These are phyloP conservation scores for Cichorium intybus DNA, from an alignment of 140 eudicot species.

Conservation along the genomic window DNA sequence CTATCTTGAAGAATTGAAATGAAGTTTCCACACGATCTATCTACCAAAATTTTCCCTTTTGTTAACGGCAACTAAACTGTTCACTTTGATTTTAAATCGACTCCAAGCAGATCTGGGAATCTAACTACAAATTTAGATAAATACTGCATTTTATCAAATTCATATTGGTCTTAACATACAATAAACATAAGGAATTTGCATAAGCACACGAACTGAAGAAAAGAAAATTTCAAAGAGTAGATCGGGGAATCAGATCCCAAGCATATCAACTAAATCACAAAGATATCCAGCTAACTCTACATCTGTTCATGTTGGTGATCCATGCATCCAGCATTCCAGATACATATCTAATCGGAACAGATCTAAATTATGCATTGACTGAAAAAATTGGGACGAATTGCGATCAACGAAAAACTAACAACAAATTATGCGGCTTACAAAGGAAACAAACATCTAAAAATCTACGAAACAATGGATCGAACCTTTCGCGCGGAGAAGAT, in stretches of 20 bases:
- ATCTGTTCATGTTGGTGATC: not conserved
- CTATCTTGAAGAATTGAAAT: not conserved
- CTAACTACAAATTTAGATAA: conserved; percentile 4
- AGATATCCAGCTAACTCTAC: not conserved
- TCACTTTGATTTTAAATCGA: not conserved
- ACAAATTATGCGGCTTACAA: not conserved
- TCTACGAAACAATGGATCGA: not conserved
- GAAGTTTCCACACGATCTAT: not conserved
- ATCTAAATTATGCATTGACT: not conserved
- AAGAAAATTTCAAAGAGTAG: not conserved
- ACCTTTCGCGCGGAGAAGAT: conserved; percentile 1
- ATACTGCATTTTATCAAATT: not conserved
- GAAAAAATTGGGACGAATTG: not conserved
- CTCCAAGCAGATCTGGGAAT: not conserved
- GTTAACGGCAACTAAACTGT: not conserved
- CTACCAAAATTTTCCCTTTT: not conserved
- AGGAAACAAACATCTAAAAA: not conserved
- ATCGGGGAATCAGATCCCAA: conserved; percentile 13
- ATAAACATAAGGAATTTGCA: not conserved
- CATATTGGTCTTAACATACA: not conserved
- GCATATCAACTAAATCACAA: conserved; percentile 16
- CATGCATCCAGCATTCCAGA: conserved; percentile 7
- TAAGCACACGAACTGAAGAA: not conserved
- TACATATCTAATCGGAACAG: conserved; percentile 13
- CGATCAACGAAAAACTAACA: not conserved